These are phyloP conservation scores for Penicillium odoratum DNA, from an alignment of 495 filamentous ascomycete genomes.

Conservation along the genomic window DNA sequence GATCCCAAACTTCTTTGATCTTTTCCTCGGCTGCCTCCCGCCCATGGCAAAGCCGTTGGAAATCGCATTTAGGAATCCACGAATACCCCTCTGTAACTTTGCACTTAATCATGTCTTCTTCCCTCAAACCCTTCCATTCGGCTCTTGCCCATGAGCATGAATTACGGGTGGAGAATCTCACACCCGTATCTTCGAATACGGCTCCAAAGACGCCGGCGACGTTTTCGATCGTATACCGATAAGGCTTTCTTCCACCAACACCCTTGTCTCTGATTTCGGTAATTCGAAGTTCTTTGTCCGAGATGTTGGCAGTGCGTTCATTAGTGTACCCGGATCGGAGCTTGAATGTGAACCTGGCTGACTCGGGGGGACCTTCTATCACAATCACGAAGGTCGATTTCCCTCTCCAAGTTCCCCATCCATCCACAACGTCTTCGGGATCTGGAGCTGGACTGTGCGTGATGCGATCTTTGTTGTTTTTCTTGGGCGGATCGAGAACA, in stretches of 20 bases:
- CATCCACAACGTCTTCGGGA: not conserved
- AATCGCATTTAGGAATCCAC: not conserved
- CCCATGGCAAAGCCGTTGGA: not conserved
- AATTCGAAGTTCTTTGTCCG: not conserved
- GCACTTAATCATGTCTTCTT: not conserved
- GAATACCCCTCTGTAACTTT: not conserved
- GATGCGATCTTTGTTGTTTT: not conserved
- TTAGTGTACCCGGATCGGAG: not conserved
- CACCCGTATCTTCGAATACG: not conserved
- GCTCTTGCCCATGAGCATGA: not conserved
- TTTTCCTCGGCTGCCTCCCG: too few relatives aligned
- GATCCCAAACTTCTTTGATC: not conserved
- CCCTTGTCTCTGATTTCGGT: not conserved
- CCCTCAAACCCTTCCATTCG: not conserved
- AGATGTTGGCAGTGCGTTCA: not conserved
- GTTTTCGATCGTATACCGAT: not conserved
- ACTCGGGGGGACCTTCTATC: not conserved
- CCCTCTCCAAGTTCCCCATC: not conserved
- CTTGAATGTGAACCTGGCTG: not conserved
- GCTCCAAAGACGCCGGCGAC: not conserved
- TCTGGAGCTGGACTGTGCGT: not conserved
- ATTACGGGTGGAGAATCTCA: not conserved
- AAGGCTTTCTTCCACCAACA: not conserved
- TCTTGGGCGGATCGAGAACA: not conserved
- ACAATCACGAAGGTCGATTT: not conserved